phyloP scores from a whole-genome alignment of 2,329 filamentous ascomycete genomes.

The Diaporthe sp. region DNA sequence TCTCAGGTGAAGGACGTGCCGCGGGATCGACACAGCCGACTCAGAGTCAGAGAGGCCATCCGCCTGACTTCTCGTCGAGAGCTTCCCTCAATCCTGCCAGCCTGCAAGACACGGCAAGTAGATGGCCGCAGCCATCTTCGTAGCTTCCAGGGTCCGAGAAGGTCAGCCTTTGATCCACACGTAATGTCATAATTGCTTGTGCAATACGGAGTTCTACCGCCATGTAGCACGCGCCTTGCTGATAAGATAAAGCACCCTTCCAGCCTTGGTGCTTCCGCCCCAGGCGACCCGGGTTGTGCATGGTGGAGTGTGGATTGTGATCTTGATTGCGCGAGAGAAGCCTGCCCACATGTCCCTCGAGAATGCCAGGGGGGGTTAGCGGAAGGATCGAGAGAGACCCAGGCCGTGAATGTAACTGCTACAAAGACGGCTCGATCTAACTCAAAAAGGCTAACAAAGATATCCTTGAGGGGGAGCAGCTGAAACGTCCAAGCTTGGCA shows the following conservation, averaged over 20 bases:
- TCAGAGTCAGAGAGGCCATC: not conserved
- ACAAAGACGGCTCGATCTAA: not conserved
- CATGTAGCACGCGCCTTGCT: not conserved
- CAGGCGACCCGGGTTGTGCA: constrained; percentile 12
- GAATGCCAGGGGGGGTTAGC: not conserved
- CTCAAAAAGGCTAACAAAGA: constrained; percentile 11
- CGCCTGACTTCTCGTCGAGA: constrained; percentile 8
- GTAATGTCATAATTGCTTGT: not conserved
- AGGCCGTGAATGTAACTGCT: not conserved
- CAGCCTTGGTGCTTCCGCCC: not conserved
- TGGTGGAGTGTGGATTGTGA: constrained; percentile 1
- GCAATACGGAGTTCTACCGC: constrained; percentile 2
- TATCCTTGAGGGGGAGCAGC: constrained; percentile 35
- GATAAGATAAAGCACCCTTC: not conserved
- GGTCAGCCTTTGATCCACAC: constrained; percentile 10
- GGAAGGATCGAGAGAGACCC: constrained; percentile 9
- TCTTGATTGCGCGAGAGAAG: not conserved
- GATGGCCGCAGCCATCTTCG: not conserved
- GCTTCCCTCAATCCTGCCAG: not conserved
- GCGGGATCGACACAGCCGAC: constrained; percentile 12
- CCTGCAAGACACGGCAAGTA: constrained; percentile 13
- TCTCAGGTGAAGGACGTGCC: constrained; percentile 11
- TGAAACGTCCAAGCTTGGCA: constrained; percentile 41
- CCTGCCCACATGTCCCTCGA: not conserved
- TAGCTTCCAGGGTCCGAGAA: not conserved